Percentiles rank a stretch among this genome's conserved stretches.
phyloP scores from a whole-genome alignment of 2,329 filamentous ascomycete genomes.

The Mycogone perniciosa region DNA sequence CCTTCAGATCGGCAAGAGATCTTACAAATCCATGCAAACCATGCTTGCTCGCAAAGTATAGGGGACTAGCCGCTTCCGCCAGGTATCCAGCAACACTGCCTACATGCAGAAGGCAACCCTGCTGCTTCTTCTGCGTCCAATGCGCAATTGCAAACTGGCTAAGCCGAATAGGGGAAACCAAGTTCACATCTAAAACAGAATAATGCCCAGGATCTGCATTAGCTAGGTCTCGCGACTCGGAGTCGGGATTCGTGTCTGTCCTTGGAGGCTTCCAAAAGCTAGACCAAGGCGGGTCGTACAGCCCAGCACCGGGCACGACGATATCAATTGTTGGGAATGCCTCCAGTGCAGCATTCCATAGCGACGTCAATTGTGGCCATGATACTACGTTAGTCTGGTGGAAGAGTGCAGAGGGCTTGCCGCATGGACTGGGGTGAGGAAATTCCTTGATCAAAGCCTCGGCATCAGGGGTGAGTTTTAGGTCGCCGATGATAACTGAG shows the following conservation, averaged over 20 bases:
- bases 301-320: conserved; percentile 31
- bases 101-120: conserved; percentile 22
- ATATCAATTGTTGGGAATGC: conserved; percentile 29
- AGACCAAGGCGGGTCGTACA: conserved; percentile 32
- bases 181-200: conserved; percentile 30
- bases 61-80: conserved; percentile 24
- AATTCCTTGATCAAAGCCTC: conserved; percentile 26
- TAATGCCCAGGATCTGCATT: conserved; percentile 28
- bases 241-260: conserved; percentile 23
- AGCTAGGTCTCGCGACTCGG: conserved; percentile 21
- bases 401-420: conserved; percentile 26
- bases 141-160: conserved; percentile 32
- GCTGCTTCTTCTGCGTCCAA: conserved; percentile 26
- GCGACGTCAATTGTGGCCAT: conserved; percentile 28
- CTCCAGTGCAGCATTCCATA: conserved; percentile 24
- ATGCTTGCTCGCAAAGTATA: conserved; percentile 33
- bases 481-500: conserved; percentile 33
- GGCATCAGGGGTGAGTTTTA: conserved; percentile 30
- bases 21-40: conserved; percentile 31
- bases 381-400: conserved; percentile 31
- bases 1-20: conserved; percentile 23
- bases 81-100: conserved; percentile 5
- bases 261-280: conserved; percentile 31
- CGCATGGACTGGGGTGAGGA: conserved; percentile 17
- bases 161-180: conserved; percentile 30